Evolutionary conservation across 2,329 filamentous ascomycete species (phyloP), one percentile per base, ranked within the genome.

Genomic region (Colletotrichum simmondsii): DNA sequence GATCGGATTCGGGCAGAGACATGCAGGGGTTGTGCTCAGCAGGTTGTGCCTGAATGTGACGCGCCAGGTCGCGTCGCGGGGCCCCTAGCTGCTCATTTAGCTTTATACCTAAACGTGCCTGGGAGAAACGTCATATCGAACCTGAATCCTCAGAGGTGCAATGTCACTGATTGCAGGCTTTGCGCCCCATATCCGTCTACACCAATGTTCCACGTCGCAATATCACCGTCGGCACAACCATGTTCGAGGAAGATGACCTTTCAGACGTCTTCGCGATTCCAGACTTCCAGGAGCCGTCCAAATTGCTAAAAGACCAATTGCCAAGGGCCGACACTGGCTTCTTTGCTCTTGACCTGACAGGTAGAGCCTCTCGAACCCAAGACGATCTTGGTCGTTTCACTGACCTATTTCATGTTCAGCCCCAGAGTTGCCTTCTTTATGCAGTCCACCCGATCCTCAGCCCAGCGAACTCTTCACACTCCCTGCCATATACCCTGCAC

Each of bases 221-320:
- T 30, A 58, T 14, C 5, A n/a, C 16, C 46, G 35, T 32, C 26
- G 70, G 69, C 63, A 52, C 75, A 32, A 75, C 74, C 24, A 86
- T 85, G 83, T 79, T 81, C 68, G 80, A 83, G 73, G 80, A 86
- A 65, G 81, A 85, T 72, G 83, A 86, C 53, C 78, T 82, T 66
- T 85, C 88, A 60, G 82, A 92, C 78, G 86, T 92, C 37, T 94
- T 94, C 78, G 87, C 88, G 52, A 90, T 91, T 58, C 90, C 90
- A 52, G 86, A 92, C 77, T 87, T 93, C 73, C 90, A 88, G 87
- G 84, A 84, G 68, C 82, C 86, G 30, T 90, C 91, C 2, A 85
- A 82, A 75, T 87, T 87, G 80, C 81, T 89, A 49, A 80, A 85
- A 8, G 74, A 81, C 26, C 76, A 77, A 11, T 70, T 75, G 60